These are phyloP conservation scores for Epichloe glyceriae DNA, from an alignment of 2,329 filamentous ascomycete genomes.

Conservation along the genomic window DNA sequence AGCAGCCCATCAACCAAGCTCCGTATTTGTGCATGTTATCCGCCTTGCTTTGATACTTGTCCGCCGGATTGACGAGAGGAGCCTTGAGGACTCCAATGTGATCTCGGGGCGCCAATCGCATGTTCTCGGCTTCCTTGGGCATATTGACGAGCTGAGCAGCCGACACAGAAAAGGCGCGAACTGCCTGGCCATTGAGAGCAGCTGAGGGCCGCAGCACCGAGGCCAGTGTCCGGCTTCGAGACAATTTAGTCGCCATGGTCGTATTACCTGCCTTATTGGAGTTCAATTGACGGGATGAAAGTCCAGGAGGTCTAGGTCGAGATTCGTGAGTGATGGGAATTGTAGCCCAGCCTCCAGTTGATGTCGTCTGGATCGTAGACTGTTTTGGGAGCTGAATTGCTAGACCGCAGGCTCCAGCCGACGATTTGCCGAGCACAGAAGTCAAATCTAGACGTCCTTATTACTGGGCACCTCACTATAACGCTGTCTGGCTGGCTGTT, in stretches of 20 bases:
- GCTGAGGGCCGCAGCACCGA: conserved; percentile 40
- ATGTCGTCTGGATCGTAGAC: conserved; percentile 1
- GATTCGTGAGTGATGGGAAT: not conserved
- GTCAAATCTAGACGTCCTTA: no score
- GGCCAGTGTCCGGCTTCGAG: conserved; percentile 41
- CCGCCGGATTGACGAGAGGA: conserved; percentile 78
- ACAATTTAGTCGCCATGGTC: conserved; percentile 49
- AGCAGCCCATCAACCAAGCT: conserved; percentile 87
- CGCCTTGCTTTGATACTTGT: conserved; percentile 81
- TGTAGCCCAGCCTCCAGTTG: not conserved
- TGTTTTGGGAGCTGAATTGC: not conserved
- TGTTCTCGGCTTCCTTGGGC: conserved; percentile 50
- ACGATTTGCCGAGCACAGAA: conserved; percentile 15
- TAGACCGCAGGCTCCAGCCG: conserved; percentile 11
- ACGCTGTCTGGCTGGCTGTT: no score
- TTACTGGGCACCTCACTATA: no score
- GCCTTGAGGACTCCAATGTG: conserved; percentile 53
- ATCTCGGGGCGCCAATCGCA: conserved; percentile 50
- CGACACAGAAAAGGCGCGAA: conserved; percentile 39
- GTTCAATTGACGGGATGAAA: conserved; percentile 32
- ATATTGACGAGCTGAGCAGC: conserved; percentile 37
- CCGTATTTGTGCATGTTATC: conserved; percentile 88
- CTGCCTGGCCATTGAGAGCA: conserved; percentile 26
- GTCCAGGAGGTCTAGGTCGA: conserved; percentile 2
- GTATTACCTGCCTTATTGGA: conserved; percentile 17